Evolutionary conservation across 176 grass and related monocot genomes (phyloP).

Genomic region (Zizania latifolia): DNA sequence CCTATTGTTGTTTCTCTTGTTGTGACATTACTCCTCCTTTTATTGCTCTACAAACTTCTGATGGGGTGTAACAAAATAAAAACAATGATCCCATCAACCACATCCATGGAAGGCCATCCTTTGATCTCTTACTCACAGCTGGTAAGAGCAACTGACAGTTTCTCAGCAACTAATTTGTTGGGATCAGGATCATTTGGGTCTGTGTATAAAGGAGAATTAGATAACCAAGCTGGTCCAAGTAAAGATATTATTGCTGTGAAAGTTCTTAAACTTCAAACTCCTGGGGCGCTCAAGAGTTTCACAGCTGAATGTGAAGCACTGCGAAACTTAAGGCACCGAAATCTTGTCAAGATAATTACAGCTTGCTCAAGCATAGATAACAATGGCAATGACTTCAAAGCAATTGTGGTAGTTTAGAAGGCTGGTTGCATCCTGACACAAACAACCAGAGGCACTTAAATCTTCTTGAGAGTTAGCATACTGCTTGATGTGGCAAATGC

Average conservation of each 20-base stretch:
- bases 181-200: conserved; percentile 17
- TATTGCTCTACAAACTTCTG: neutral
- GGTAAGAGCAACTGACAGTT: conserved; percentile 12
- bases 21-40: neutral
- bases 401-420: conserved; percentile 30
- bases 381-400: conserved; percentile 31
- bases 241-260: conserved; percentile 21
- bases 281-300: conserved; percentile 13
- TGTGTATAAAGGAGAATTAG: conserved; percentile 8
- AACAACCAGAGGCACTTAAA: neutral
- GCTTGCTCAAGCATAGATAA: conserved; percentile 25
- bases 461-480: neutral
- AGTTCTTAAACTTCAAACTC: conserved; percentile 19
- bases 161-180: neutral
- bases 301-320: conserved; percentile 28
- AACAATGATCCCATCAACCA: neutral
- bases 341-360: conserved; percentile 27
- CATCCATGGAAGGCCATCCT: neutral
- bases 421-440: conserved; percentile 16
- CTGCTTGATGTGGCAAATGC: conserved; percentile 16
- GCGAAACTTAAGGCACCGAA: conserved; percentile 1
- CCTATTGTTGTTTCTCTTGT: conserved; percentile 9
- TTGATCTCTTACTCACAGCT: neutral
- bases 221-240: neutral
- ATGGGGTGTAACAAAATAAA: neutral